These are phyloP conservation scores for Solanum tarijense DNA, from an alignment of 257 asterid genomes.

Conservation along the genomic window DNA sequence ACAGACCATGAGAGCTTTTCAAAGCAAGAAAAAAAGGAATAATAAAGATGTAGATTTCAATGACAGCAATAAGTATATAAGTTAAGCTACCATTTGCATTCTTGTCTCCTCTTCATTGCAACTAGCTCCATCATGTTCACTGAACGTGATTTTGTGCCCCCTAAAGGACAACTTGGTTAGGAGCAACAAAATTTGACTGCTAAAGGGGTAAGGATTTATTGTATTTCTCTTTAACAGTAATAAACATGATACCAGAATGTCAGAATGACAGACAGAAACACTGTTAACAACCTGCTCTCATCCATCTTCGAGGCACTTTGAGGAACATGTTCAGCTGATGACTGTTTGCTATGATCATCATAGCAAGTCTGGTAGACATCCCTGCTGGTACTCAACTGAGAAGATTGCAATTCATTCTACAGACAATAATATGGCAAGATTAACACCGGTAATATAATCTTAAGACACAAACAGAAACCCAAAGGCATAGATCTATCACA, in stretches of 20 bases:
- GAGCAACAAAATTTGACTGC: not conserved
- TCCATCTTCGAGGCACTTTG: conserved; percentile 23
- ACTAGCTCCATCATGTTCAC: conserved; percentile 33
- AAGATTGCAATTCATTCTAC: conserved; percentile 48
- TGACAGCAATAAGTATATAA: conserved; percentile 8
- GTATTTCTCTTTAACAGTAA: not conserved
- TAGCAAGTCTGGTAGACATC: conserved; percentile 28
- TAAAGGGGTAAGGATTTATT: not conserved
- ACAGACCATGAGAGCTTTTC: not conserved
- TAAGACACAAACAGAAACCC: not conserved
- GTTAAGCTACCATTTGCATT: conserved; percentile 33
- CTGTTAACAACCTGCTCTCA: conserved; percentile 38
- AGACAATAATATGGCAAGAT: not conserved
- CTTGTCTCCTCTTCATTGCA: conserved; percentile 28
- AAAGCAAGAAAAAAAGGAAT: not conserved
- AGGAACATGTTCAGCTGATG: conserved; percentile 31
- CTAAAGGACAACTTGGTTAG: conserved; percentile 20
- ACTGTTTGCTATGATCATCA: conserved; percentile 33
- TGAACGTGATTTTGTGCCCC: conserved; percentile 30
- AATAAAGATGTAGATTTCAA: not conserved
- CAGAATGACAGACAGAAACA: not conserved
- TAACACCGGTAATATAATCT: not conserved
- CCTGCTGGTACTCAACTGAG: conserved; percentile 26
- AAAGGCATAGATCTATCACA: not conserved
- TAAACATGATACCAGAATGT: not conserved